Conservation (phyloP, 129 eudicot genomes). For the Chrysanthemum seticuspe region DNA sequence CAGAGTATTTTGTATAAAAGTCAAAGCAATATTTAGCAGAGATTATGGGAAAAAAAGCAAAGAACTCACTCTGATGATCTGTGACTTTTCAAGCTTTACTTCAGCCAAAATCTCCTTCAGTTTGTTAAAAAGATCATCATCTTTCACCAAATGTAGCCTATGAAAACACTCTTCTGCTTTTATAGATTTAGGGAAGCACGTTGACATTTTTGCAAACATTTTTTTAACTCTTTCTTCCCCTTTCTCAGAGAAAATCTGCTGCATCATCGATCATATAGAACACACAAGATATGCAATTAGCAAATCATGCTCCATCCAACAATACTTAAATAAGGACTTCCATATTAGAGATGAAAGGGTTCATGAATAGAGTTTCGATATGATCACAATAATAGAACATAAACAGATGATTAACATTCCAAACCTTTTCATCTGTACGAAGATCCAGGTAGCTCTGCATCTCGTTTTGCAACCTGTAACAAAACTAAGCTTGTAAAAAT, state of each 20-base stretch:
- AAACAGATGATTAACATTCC: conserved; percentile 2
- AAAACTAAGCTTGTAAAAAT: conserved; percentile 27
- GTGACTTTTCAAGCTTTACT: conserved; percentile 37
- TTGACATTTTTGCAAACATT: conserved; percentile 58
- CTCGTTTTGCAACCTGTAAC: conserved; percentile 70
- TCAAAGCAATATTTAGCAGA: too few species aligned
- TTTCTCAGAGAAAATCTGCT: conserved; percentile 46
- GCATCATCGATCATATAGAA: conserved; percentile 23
- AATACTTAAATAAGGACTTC: background rate
- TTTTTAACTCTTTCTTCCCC: conserved; percentile 41
- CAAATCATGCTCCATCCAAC: background rate
- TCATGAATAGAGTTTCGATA: conserved; percentile 12
- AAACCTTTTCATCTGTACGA: conserved; percentile 57
- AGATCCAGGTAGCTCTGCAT: conserved; percentile 63
- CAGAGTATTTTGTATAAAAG: too few species aligned
- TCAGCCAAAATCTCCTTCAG: conserved; percentile 52
- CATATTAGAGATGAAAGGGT: background rate
- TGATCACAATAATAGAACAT: conserved; percentile 6
- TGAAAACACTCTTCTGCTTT: conserved; percentile 72
- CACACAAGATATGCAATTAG: conserved; percentile 15
- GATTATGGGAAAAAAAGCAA: background rate
- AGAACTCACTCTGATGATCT: conserved; percentile 47
- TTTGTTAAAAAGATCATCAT: conserved; percentile 37
- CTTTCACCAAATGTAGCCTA: conserved; percentile 53
- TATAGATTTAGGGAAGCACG: conserved; percentile 65